Base-by-base conservation (phyloP, 352 stramenopile species). In the Phytopythium montanum region DNA sequence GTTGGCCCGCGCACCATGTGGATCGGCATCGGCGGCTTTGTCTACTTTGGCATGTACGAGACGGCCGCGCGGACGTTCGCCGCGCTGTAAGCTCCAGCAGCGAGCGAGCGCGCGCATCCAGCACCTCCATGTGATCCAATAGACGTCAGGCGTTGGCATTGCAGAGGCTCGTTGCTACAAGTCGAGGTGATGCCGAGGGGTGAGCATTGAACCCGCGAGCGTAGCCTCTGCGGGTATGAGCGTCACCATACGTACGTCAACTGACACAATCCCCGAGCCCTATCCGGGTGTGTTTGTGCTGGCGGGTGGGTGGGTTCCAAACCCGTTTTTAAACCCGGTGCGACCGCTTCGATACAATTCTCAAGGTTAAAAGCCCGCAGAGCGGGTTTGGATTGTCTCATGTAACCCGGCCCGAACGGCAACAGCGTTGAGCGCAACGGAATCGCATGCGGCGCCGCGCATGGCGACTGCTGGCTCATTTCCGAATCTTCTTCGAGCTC, bases 11-110 rank as follows among this genome's bases (percentile, higher is more conserved):
- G 97, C 59, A 97, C 98, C 0, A 97, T 99, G 81, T 99, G 97
- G 97, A 99, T 99, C 73, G 97, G 91, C 23, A 98, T 99, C 66
- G 97, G 97, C 42, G 97, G 97, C 41, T 99, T 99, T 73, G 95
- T 99, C n/a, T 99, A 99, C 76, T 99, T 99, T 64, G 97, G 97
- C 55, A 97, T 97, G 59, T 99, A 99, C 75, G 97, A 99, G 63
- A 95, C 95, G 71, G 68, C 80, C 50, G 88, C 80, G n/a, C 76
- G 82, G 25, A 90, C 79, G 19, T 87, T 95, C 41, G 68, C 66
- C 9, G 64, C 90, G 41, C 61, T 89, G 48, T 90, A 81, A 13
- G 39, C 19, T n/a, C n/a, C n/a, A n/a, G n/a, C n/a, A n/a, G n/a
- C n/a, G n/a, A n/a, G n/a, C n/a, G n/a, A n/a, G n/a, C n/a, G n/a